These are phyloP conservation scores for Rutstroemia sp. DNA, from an alignment of 2,329 filamentous ascomycete species.

Conservation along the genomic window DNA sequence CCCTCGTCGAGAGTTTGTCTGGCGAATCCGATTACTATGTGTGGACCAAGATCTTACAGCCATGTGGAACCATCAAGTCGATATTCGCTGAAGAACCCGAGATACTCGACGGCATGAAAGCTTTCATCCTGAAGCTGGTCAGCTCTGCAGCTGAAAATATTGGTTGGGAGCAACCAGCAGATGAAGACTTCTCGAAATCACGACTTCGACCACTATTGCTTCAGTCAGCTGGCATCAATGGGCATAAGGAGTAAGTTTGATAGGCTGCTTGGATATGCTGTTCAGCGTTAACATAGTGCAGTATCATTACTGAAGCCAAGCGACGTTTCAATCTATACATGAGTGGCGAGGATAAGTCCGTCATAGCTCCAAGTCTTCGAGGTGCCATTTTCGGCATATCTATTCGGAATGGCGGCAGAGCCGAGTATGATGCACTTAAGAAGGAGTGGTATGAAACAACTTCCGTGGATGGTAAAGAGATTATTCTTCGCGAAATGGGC, in stretches of 20 bases:
- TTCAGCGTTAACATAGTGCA: slow-evolving; percentile 28
- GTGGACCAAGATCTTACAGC: slow-evolving; percentile 77
- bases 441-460: slow-evolving; percentile 77
- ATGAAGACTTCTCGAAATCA: slow-evolving; percentile 74
- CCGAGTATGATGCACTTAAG: slow-evolving; percentile 69
- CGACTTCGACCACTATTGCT: slow-evolving; percentile 81
- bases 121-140: slow-evolving; percentile 72
- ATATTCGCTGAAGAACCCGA: slow-evolving; percentile 72
- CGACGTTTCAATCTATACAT: slow-evolving; percentile 76
- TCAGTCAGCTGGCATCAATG: slow-evolving; percentile 63
- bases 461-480: slow-evolving; percentile 86
- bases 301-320: slow-evolving; percentile 64
- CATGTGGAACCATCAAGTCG: slow-evolving; percentile 69
- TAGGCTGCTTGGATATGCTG: not conserved
- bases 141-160: slow-evolving; percentile 67
- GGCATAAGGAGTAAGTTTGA: slow-evolving; percentile 60
- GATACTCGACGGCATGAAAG: slow-evolving; percentile 65
- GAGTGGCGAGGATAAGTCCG: slow-evolving; percentile 51
- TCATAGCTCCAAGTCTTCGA: slow-evolving; percentile 77
- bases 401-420: slow-evolving; percentile 62
- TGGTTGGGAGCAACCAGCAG: slow-evolving; percentile 75
- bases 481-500: slow-evolving; percentile 70
- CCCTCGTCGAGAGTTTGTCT: slow-evolving; percentile 78
- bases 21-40: slow-evolving; percentile 80
- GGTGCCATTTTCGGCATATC: slow-evolving; percentile 73